Conservation (phyloP, 192 early-diverging fungal genomes). For the Linnemannia hyalina region DNA sequence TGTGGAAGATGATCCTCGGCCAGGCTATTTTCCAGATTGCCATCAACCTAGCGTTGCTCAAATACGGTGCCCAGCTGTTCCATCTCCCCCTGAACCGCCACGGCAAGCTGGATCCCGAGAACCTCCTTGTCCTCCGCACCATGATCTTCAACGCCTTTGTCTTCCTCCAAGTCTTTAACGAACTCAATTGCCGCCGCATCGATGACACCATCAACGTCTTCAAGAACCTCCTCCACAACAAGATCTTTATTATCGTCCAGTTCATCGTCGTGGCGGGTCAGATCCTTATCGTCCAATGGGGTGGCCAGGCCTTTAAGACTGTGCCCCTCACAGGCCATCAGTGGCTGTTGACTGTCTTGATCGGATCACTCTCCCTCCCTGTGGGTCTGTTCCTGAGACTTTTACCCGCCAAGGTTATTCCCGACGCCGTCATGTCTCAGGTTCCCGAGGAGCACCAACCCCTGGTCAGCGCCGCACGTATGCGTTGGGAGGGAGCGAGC, state of each 20-base stretch:
- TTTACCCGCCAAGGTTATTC: conserved; percentile 73
- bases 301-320: conserved; percentile 90
- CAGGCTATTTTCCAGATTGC: conserved; percentile 91
- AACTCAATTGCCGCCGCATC: conserved; percentile 91
- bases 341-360: conserved; percentile 84
- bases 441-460: conserved; percentile 40
- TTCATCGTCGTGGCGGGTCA: conserved; percentile 79
- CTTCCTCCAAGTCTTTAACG: conserved; percentile 94
- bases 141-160: conserved; percentile 95
- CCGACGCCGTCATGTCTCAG: conserved; percentile 31
- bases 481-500: conserved; percentile 43
- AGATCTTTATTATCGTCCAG: conserved; percentile 83
- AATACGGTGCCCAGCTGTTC: conserved; percentile 71
- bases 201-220: conserved; percentile 87
- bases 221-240: conserved; percentile 82
- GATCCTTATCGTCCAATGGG: conserved; percentile 87
- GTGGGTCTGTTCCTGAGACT: conserved; percentile 87
- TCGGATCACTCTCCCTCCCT: conserved; percentile 88
- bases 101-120: conserved; percentile 26
- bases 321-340: conserved; percentile 71
- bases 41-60: conserved; percentile 74
- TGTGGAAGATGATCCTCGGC: conserved; percentile 93
- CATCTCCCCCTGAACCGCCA: conserved; percentile 52
- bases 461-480: conserved; percentile 24
- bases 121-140: conserved; percentile 68